phyloP scores from a whole-genome alignment of 805 yeast species.

The Torulaspora gathmanii region DNA sequence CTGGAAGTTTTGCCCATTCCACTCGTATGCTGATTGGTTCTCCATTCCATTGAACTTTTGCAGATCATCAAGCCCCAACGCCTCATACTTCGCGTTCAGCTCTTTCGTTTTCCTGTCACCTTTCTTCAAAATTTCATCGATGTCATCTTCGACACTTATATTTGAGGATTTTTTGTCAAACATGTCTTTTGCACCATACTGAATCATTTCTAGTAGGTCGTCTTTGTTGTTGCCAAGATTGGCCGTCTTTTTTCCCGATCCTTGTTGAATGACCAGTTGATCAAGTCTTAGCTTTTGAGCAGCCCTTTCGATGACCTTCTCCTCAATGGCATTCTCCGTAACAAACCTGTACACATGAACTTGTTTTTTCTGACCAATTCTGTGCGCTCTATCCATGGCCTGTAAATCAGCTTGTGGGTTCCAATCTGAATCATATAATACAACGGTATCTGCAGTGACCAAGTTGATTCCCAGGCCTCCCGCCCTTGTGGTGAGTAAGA shows the following conservation, averaged over 20 bases:
- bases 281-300: slow-evolving; percentile 90
- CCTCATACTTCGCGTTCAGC: slow-evolving; percentile 75
- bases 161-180: slow-evolving; percentile 49
- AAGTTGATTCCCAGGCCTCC: slow-evolving; percentile 95
- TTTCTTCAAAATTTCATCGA: slow-evolving; percentile 71
- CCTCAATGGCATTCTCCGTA: slow-evolving; percentile 94
- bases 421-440: slow-evolving; percentile 92
- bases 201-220: slow-evolving; percentile 90
- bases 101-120: slow-evolving; percentile 80
- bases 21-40: slow-evolving; percentile 86
- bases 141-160: slow-evolving; percentile 51
- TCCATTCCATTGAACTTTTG: slow-evolving; percentile 73
- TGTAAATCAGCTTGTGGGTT: slow-evolving; percentile 97
- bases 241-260: slow-evolving; percentile 46
- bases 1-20: slow-evolving; percentile 80
- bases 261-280: slow-evolving; percentile 94
- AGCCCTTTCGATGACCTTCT: slow-evolving; percentile 91
- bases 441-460: slow-evolving; percentile 87
- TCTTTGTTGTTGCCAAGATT: slow-evolving; percentile 53
- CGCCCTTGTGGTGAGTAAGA: slow-evolving; percentile 87
- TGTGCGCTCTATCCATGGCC: slow-evolving; percentile 97
- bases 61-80: slow-evolving; percentile 86
- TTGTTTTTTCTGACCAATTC: slow-evolving; percentile 96
- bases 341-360: slow-evolving; percentile 89
- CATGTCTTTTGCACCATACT: slow-evolving; percentile 89